These are phyloP conservation scores for Pulveroboletus sp. DNA, from an alignment of 768 basidiomycete species.

Conservation along the genomic window DNA sequence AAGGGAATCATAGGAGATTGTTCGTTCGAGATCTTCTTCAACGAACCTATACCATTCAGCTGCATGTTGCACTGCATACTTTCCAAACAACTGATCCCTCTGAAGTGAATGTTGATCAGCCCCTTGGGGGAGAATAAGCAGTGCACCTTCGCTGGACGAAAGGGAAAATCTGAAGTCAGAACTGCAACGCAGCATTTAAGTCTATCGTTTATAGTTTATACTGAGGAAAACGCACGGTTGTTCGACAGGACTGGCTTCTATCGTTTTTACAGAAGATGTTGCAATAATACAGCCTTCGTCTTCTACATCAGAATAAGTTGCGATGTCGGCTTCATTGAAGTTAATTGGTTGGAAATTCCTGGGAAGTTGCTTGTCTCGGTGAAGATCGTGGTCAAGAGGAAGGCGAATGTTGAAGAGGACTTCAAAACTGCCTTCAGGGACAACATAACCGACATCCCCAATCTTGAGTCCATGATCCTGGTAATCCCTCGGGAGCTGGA, in stretches of 20 bases:
- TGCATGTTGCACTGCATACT: not conserved
- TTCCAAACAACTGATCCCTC: not conserved
- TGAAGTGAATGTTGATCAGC: not conserved
- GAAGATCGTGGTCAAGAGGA: not conserved
- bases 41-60: conserved; percentile 1
- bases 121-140: not conserved
- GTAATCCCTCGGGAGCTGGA: not conserved
- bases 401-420: conserved; percentile 1
- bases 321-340: not conserved
- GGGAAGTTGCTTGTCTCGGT: not conserved
- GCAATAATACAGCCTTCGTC: not conserved
- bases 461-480: not conserved
- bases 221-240: not conserved
- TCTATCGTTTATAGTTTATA: not conserved
- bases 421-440: not conserved
- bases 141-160: not conserved
- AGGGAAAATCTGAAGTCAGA: not conserved
- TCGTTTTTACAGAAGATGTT: not conserved
- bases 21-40: not conserved
- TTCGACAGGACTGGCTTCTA: not conserved
- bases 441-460: not conserved
- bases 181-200: not conserved
- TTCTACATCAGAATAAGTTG: not conserved
- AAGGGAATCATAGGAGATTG: not conserved
- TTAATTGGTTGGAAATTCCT: not conserved